Conservation (phyloP, 1,284 basidiomycete species). For the Mycena sp. region DNA sequence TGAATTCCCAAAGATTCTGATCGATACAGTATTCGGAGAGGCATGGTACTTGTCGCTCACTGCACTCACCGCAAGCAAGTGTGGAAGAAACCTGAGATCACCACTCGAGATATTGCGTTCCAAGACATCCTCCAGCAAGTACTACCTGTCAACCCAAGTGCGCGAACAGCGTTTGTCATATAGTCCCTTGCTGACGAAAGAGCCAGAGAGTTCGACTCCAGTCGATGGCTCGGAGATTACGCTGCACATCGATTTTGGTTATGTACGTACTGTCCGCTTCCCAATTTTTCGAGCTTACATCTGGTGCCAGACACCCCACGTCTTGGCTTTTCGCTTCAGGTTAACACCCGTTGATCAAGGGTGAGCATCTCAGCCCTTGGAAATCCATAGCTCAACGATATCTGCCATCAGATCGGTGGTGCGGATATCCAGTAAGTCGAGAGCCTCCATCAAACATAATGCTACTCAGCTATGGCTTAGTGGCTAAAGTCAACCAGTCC, state of each 20-base stretch:
- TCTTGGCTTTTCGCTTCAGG: neutral
- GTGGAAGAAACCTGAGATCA: neutral
- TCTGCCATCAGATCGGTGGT: neutral
- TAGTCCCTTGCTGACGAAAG: neutral
- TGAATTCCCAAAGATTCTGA: neutral
- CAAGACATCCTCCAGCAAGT: slow-evolving; percentile 4
- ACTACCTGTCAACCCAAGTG: neutral
- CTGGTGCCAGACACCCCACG: neutral
- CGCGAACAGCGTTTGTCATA: neutral
- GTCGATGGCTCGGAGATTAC: neutral
- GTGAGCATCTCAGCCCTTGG: neutral
- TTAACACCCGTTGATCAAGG: neutral
- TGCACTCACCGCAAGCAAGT: neutral
- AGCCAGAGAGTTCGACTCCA: neutral
- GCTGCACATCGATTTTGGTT: neutral
- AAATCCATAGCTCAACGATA: neutral
- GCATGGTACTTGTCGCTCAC: neutral
- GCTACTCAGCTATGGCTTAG: neutral
- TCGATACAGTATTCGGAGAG: neutral
- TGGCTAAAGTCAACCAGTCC: slow-evolving; percentile 7
- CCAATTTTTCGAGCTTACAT: neutral
- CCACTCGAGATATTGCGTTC: neutral
- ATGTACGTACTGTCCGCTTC: neutral
- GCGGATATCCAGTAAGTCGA: slow-evolving; percentile 8
- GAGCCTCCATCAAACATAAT: neutral